Base-by-base conservation (phyloP, 148 eudicot species). In the Pharnaceum exiguum region DNA sequence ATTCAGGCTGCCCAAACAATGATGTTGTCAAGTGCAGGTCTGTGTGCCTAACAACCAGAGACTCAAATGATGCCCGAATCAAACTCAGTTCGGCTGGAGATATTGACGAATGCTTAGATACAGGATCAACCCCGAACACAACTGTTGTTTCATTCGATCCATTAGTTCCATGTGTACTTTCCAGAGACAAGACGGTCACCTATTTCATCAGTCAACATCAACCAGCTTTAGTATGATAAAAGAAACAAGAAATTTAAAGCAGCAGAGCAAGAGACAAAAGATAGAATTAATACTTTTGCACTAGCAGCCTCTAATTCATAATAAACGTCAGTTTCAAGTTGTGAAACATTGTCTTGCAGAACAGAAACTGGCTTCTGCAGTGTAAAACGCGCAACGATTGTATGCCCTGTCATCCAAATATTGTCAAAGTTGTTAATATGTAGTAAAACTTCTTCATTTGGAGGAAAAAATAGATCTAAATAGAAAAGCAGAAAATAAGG, bases 341-440 rank as follows among this genome's bases (percentile, higher is more conserved):
- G 84, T 48, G 51, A 39, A 29, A 60, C 60, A 62, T 81, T 72
- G 63, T 81, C 90, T 62, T 83, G 37, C 71, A 93, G 71, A 32
- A 66, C 68, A 22, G 90, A 79, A 51, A 63, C 64, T 25, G 96
- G 79, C 74, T 79, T 85, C 37, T 55, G 57, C 68, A 93, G 69
- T 82, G 56, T 70, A 63, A 93, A 93, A 51, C 81, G 72, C 47
- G 95, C 98, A 31, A 93, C 96, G 48, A 93, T 81, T 45, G 73
- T 75, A 68, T 85, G 83, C 65, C 82, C 98, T 93, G 63, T 63
- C 35, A 55, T 43, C 55, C 39, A 17, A 54, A 39, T 29, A 3
- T 16, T 21, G 40, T 33, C 26, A 7, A 32, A 44, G 28, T 54
- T 24, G 26, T 9, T 15, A 5, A 19, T 9, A 31, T 7, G 38